Conservation (phyloP, 768 basidiomycete species). For the Hysterangium stoloniferum region DNA sequence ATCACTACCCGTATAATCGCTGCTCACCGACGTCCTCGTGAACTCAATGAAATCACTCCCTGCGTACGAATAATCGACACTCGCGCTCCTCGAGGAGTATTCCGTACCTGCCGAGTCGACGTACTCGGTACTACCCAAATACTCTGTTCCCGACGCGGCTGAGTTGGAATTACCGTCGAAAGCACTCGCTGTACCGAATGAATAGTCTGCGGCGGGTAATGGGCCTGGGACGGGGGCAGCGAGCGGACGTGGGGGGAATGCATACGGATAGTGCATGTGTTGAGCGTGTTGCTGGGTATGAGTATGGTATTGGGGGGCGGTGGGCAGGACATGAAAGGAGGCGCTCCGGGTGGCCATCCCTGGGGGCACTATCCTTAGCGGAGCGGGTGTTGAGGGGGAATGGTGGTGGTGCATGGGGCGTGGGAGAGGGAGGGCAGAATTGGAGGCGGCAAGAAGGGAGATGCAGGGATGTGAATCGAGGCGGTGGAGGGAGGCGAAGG, state of each 20-base stretch:
- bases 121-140: neutral
- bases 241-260: neutral
- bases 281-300: neutral
- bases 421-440: neutral
- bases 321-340: neutral
- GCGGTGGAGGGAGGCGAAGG: conserved; percentile 7
- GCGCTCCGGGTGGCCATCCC: neutral
- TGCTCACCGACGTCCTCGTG: too few relatives aligned
- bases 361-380: neutral
- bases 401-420: neutral
- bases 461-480: conserved; percentile 5
- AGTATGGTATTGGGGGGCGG: neutral
- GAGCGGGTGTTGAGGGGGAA: neutral
- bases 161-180: neutral
- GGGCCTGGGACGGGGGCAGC: neutral
- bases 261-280: neutral
- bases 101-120: neutral
- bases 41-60: too few relatives aligned
- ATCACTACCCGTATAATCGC: too few relatives aligned
- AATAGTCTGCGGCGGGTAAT: neutral
- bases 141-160: neutral
- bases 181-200: neutral
- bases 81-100: neutral
- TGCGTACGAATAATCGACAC: too few relatives aligned
- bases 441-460: conserved; percentile 1